Evolutionary conservation across 2,329 filamentous ascomycete genomes (phyloP).

Genomic region (Ambrosiella cleistominuta): DNA sequence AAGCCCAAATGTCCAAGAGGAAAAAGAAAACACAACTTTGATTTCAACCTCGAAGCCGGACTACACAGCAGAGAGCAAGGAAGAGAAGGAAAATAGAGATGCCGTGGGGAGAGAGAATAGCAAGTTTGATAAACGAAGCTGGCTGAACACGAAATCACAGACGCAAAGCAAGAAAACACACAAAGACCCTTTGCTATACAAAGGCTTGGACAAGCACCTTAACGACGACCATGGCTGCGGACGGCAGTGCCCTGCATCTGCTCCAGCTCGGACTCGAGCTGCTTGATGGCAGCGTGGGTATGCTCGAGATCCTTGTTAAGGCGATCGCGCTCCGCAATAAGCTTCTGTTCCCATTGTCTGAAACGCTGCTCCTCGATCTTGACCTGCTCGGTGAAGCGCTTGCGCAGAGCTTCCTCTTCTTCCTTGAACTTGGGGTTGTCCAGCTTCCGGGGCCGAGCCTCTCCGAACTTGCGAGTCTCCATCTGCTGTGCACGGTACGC

Average conservation of each 20-base stretch:
- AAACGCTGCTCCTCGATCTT: slow-evolving; percentile 99
- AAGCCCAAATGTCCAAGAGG: background rate
- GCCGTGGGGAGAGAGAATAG: background rate
- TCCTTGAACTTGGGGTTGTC: slow-evolving; percentile 99
- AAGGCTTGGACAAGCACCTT: slow-evolving; percentile 19
- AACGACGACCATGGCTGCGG: slow-evolving; percentile 84
- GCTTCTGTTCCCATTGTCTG: slow-evolving; percentile 99
- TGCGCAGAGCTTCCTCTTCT: slow-evolving; percentile 93
- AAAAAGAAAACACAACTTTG: slow-evolving; percentile 1
- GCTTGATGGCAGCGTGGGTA: slow-evolving; percentile 88
- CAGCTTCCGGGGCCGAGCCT: slow-evolving; percentile 89
- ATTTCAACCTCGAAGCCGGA: slow-evolving; percentile 2
- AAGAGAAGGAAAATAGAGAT: slow-evolving; percentile 3
- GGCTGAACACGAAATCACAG: slow-evolving; percentile 1
- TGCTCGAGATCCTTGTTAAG: slow-evolving; percentile 99
- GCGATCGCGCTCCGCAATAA: slow-evolving; percentile 94
- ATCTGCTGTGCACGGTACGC: slow-evolving; percentile 98
- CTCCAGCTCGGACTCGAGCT: slow-evolving; percentile 83
- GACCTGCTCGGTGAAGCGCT: slow-evolving; percentile 98
- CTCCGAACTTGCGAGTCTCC: slow-evolving; percentile 98
- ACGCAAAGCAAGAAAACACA: slow-evolving; percentile 5
- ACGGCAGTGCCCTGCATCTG: slow-evolving; percentile 77
- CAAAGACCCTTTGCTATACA: background rate
- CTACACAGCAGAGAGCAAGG: slow-evolving; percentile 5
- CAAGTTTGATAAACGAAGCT: background rate